phyloP scores from a whole-genome alignment of 2,329 filamentous ascomycete species.

The Claviceps cyperi region DNA sequence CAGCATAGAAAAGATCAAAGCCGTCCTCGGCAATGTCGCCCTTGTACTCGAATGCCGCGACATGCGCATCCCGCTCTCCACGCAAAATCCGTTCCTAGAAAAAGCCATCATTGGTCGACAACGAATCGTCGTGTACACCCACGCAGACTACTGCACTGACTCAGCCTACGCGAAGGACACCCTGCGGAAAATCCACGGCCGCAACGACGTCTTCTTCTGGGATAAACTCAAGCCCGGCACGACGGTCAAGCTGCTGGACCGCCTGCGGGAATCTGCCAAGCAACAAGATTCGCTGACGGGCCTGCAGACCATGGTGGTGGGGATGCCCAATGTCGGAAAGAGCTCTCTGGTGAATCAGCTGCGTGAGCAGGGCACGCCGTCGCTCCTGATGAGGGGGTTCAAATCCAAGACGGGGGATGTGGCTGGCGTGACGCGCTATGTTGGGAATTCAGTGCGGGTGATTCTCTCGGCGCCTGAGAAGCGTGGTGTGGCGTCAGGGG shows the following conservation, averaged over 20 bases:
- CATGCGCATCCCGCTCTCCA: slow-evolving; percentile 77
- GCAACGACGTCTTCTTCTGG: slow-evolving; percentile 28
- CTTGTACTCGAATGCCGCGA: slow-evolving; percentile 92
- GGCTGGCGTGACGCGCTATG: slow-evolving; percentile 78
- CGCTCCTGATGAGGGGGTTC: background rate
- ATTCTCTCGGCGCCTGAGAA: slow-evolving; percentile 29
- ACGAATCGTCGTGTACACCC: slow-evolving; percentile 81
- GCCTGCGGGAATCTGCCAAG: slow-evolving; percentile 18
- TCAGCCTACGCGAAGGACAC: slow-evolving; percentile 13
- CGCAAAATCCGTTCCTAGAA: slow-evolving; percentile 82
- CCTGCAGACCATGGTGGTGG: slow-evolving; percentile 75
- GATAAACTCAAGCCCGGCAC: slow-evolving; percentile 19
- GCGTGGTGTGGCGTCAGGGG: slow-evolving; percentile 37
- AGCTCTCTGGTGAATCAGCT: slow-evolving; percentile 85
- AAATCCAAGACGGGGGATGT: slow-evolving; percentile 63
- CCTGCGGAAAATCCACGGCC: slow-evolving; percentile 21
- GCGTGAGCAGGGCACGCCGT: slow-evolving; percentile 57
- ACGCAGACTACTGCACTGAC: slow-evolving; percentile 54
- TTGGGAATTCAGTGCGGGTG: slow-evolving; percentile 73
- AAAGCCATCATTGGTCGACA: slow-evolving; percentile 55
- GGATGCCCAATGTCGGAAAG: slow-evolving; percentile 97
- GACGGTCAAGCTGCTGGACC: slow-evolving; percentile 25
- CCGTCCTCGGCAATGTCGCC: slow-evolving; percentile 63
- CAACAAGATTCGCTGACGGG: slow-evolving; percentile 51
- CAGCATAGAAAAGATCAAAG: slow-evolving; percentile 70